Conservation (phyloP, 164 flowering plant species). For the Liriodendron chinense region DNA sequence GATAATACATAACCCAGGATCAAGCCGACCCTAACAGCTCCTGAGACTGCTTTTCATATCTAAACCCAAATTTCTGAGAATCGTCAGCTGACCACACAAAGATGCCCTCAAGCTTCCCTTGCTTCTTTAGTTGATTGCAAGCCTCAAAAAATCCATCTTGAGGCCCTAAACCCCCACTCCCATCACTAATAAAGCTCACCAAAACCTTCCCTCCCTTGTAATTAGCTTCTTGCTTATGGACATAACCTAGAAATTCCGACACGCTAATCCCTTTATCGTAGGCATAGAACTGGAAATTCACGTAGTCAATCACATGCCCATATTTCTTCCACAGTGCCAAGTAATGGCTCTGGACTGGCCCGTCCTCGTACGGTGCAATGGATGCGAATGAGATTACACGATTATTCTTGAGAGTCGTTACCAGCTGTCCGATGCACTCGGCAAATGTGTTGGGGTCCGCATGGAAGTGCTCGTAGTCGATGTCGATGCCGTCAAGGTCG, state of each 20-base stretch:
- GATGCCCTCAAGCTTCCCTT: slow-evolving; percentile 38
- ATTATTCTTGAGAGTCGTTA: slow-evolving; percentile 30
- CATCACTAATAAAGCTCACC: slow-evolving; percentile 37
- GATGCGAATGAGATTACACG: slow-evolving; percentile 45
- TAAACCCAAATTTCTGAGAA: slow-evolving; percentile 34
- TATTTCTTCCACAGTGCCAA: slow-evolving; percentile 40
- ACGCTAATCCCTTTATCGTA: slow-evolving; percentile 43
- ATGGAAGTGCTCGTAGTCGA: slow-evolving; percentile 50
- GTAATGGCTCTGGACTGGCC: slow-evolving; percentile 41
- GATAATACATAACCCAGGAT: no score
- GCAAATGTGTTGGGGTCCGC: slow-evolving; percentile 37
- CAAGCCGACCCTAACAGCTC: slow-evolving; percentile 26
- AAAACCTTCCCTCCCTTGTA: slow-evolving; percentile 42
- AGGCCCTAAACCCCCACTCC: slow-evolving; percentile 41
- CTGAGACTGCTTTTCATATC: slow-evolving; percentile 45
- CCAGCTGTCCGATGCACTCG: slow-evolving; percentile 43
- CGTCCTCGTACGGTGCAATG: slow-evolving; percentile 49
- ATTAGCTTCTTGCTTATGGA: slow-evolving; percentile 29
- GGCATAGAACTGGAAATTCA: slow-evolving; percentile 60
- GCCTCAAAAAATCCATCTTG: slow-evolving; percentile 47
- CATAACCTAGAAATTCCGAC: slow-evolving; percentile 36
- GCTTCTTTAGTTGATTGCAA: slow-evolving; percentile 32
- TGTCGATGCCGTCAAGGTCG: slow-evolving; percentile 48
- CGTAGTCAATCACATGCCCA: slow-evolving; percentile 43
- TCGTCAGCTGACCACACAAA: slow-evolving; percentile 63